phyloP scores from a whole-genome alignment of 306 rosid genomes.

The Chamaecrista fasciculata region DNA sequence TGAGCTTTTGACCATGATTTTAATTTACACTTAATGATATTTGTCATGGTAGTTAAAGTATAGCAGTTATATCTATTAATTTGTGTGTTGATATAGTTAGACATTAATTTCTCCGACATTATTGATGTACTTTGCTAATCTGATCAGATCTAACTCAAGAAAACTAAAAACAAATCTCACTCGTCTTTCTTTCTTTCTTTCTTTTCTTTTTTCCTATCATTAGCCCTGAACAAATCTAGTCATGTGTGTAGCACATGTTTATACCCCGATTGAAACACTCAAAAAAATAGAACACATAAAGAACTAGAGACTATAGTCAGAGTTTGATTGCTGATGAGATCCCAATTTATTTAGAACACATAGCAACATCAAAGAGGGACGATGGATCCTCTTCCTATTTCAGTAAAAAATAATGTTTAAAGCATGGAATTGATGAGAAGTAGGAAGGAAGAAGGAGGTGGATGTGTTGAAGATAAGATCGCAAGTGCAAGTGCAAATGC shows the following conservation, averaged over 20 bases:
- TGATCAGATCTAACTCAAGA: background rate
- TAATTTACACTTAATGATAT: background rate
- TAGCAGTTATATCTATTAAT: background rate
- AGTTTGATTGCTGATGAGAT: background rate
- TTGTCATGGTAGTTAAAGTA: conserved; percentile 3
- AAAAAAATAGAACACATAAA: background rate
- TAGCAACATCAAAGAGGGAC: background rate
- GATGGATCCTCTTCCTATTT: conserved; percentile 1
- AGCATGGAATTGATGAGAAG: conserved; percentile 5
- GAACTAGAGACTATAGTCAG: too few relatives aligned
- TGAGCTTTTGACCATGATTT: too few relatives aligned
- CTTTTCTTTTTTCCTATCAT: conserved; percentile 24
- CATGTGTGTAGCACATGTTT: conserved; percentile 25
- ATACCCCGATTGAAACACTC: background rate
- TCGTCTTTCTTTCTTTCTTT: conserved; percentile 24
- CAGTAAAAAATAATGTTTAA: too few relatives aligned
- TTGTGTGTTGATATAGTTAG: background rate
- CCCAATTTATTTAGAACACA: too few relatives aligned
- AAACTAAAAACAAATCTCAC: conserved; percentile 24
- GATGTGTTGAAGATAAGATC: background rate
- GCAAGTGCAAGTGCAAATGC: too few relatives aligned
- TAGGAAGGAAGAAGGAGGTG: background rate
- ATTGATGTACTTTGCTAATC: conserved; percentile 25
- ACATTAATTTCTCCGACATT: conserved; percentile 23
- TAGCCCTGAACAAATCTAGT: conserved; percentile 14